Conservation (phyloP, 331 rosid genomes). For the Quercus lobata region DNA sequence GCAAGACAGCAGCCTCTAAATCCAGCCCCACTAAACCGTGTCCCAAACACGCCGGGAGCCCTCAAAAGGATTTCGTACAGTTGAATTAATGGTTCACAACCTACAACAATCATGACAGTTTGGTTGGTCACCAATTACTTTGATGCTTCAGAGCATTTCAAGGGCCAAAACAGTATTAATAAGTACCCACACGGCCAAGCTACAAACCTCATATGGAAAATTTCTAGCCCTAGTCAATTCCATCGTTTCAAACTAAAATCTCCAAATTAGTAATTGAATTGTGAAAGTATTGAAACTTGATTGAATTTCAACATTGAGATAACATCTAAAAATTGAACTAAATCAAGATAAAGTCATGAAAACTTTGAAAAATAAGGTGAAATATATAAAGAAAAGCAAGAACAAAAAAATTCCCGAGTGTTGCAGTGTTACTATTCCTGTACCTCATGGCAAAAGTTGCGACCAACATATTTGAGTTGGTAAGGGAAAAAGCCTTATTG, state of each 20-base stretch:
- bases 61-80: constrained; percentile 68
- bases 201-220: neutral
- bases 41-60: constrained; percentile 87
- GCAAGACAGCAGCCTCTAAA: constrained; percentile 93
- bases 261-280: neutral
- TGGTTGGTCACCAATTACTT: constrained; percentile 8
- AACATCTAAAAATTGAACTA: neutral
- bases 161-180: neutral
- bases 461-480: no score
- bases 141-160: constrained; percentile 4
- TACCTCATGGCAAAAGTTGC: no score
- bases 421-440: no score
- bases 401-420: no score
- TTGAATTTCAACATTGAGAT: neutral
- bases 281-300: neutral
- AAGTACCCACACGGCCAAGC: neutral
- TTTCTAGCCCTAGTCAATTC: neutral
- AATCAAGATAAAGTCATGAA: neutral
- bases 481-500: no score
- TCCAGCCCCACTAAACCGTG: constrained; percentile 97
- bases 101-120: constrained; percentile 32
- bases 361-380: no score
- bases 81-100: constrained; percentile 73
- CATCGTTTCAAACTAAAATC: neutral
- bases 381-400: no score